Conservation (phyloP, 2,329 filamentous ascomycete species). For the Aspergillus japonicus region DNA sequence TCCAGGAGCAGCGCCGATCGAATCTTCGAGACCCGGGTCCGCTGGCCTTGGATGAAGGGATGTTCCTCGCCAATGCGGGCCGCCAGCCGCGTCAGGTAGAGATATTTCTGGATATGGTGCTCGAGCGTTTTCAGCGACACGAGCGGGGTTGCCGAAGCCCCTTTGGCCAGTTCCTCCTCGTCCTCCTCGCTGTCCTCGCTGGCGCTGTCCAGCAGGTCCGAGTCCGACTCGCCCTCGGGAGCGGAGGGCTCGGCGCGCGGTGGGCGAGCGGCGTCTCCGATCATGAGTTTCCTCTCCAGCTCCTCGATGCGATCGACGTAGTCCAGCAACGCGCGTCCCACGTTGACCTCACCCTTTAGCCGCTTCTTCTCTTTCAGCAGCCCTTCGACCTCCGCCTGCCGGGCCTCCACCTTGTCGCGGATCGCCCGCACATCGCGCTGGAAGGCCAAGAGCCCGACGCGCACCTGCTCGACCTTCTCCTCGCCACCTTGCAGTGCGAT, state of each 20-base stretch:
- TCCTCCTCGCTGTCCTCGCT: constrained; percentile 29
- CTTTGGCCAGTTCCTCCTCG: constrained; percentile 37
- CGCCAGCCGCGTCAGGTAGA: constrained; percentile 54
- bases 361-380: constrained; percentile 65
- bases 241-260: constrained; percentile 17
- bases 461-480: constrained; percentile 85
- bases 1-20: constrained; percentile 64
- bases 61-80: constrained; percentile 56
- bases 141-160: constrained; percentile 31
- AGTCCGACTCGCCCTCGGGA: constrained; percentile 32
- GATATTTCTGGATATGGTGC: constrained; percentile 58
- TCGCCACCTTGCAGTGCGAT: constrained; percentile 81
- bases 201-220: constrained; percentile 33
- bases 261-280: constrained; percentile 46
- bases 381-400: constrained; percentile 61
- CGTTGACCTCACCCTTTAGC: constrained; percentile 64
- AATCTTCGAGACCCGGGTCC: constrained; percentile 56
- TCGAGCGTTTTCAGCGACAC: constrained; percentile 50
- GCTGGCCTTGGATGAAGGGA: constrained; percentile 62
- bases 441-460: constrained; percentile 83
- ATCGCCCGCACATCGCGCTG: constrained; percentile 76
- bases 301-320: constrained; percentile 52
- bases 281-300: constrained; percentile 68
- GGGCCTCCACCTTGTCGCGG: constrained; percentile 61
- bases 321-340: constrained; percentile 52